Percentiles rank a stretch among this genome's conserved stretches.
Conservation (phyloP, 495 filamentous ascomycete genomes). For the Staphylotrichum tortipilum region DNA sequence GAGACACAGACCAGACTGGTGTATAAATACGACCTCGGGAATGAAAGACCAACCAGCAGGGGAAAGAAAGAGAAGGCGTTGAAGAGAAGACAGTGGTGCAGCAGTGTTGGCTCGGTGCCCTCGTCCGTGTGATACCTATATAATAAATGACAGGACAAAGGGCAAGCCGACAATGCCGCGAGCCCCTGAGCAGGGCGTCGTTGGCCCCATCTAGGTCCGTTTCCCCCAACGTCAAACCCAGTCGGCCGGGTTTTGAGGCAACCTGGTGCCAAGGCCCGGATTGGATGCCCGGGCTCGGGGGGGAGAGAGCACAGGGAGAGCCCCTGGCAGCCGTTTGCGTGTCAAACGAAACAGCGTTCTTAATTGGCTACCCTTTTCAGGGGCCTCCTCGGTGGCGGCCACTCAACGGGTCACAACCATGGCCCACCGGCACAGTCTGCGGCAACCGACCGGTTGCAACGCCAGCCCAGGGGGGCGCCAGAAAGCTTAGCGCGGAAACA, state of each 20-base stretch:
- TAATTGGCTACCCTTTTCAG: not conserved
- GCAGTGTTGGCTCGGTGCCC: not conserved
- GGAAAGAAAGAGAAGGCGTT: not conserved
- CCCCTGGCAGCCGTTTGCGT: not conserved
- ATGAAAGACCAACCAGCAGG: not conserved
- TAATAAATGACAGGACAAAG: not conserved
- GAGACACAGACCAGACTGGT: not conserved
- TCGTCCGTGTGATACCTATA: not conserved
- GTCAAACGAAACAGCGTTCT: not conserved
- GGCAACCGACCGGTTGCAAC: not conserved
- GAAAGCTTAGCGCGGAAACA: not conserved
- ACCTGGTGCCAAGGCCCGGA: constrained; percentile 1
- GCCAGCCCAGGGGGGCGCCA: too few relatives aligned
- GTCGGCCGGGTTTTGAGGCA: constrained; percentile 1
- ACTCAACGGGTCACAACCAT: not conserved
- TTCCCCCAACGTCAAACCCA: not conserved
- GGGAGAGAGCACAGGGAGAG: not conserved
- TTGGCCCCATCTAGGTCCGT: not conserved
- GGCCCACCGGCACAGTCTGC: not conserved
- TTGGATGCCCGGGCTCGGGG: not conserved
- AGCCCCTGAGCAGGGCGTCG: not conserved
- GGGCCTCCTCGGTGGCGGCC: not conserved
- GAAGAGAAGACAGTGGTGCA: not conserved
- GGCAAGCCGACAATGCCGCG: not conserved
- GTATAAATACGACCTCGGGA: not conserved